phyloP scores from a whole-genome alignment of 768 basidiomycete genomes.

The Royoungia palumana region DNA sequence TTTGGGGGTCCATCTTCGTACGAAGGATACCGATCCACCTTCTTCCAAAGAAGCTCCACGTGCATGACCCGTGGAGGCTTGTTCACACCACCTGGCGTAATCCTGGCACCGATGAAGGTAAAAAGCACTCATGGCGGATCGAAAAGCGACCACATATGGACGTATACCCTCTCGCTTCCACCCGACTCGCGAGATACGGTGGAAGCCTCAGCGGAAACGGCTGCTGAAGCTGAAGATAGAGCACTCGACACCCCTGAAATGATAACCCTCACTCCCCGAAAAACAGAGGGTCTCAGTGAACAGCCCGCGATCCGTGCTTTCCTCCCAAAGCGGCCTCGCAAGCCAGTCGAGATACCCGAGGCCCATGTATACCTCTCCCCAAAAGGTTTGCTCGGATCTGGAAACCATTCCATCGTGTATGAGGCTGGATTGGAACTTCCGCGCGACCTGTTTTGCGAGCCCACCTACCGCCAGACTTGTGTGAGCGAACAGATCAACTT shows the following conservation, averaged over 20 bases:
- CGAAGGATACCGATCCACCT: slow-evolving; percentile 32
- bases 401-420: slow-evolving; percentile 52
- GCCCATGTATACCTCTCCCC: slow-evolving; percentile 51
- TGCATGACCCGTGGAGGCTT: slow-evolving; percentile 42
- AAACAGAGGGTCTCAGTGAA: slow-evolving; percentile 22
- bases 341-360: slow-evolving; percentile 26
- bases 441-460: slow-evolving; percentile 35
- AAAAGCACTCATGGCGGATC: slow-evolving; percentile 22
- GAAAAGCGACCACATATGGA: slow-evolving; percentile 24
- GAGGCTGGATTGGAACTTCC: slow-evolving; percentile 51
- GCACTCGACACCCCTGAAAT: neutral
- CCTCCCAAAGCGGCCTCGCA: slow-evolving; percentile 25
- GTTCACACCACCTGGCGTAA: slow-evolving; percentile 1
- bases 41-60: slow-evolving; percentile 40
- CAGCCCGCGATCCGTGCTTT: slow-evolving; percentile 28
- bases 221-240: slow-evolving; percentile 5
- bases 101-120: neutral
- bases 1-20: slow-evolving; percentile 29
- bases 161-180: slow-evolving; percentile 29
- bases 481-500: slow-evolving; percentile 30
- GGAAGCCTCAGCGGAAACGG: slow-evolving; percentile 5
- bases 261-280: slow-evolving; percentile 21
- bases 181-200: slow-evolving; percentile 5
- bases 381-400: slow-evolving; percentile 34
- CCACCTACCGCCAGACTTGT: slow-evolving; percentile 39